Percentiles rank a stretch among this genome's conserved stretches.
phyloP scores from a whole-genome alignment of 805 yeast genomes.

The Kurtzmaniella cleridarum region DNA sequence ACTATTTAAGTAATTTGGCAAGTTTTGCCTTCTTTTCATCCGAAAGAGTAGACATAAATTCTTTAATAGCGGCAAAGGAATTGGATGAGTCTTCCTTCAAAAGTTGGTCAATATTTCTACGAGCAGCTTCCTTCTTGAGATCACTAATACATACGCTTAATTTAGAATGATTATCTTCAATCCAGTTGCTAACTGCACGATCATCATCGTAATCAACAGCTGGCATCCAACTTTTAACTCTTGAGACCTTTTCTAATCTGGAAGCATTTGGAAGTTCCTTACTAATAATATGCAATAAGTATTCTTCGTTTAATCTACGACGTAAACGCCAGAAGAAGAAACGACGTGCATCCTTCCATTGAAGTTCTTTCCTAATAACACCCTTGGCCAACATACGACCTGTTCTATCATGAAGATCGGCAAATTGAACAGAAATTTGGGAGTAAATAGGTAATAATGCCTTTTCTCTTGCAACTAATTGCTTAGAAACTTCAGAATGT shows the following conservation, averaged over 20 bases:
- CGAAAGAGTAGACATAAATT: constrained; percentile 27
- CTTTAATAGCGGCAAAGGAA: constrained; percentile 30
- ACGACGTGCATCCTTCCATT: constrained; percentile 86
- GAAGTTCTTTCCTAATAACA: constrained; percentile 75
- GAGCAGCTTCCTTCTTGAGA: constrained; percentile 61
- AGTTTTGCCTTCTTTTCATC: constrained; percentile 29
- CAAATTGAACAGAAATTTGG: constrained; percentile 92
- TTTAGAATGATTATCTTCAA: constrained; percentile 67
- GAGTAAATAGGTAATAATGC: constrained; percentile 79
- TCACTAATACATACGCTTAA: constrained; percentile 57
- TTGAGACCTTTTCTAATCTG: constrained; percentile 78
- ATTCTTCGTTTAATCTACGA: constrained; percentile 91
- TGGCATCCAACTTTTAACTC: constrained; percentile 85
- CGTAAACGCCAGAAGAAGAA: constrained; percentile 98
- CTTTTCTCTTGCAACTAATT: constrained; percentile 75
- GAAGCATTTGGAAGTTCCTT: constrained; percentile 52
- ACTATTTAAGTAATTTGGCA: constrained; percentile 19
- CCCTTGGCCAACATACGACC: constrained; percentile 97
- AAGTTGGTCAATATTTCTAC: constrained; percentile 57
- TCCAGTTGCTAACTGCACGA: constrained; percentile 74
- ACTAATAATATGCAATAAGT: constrained; percentile 68
- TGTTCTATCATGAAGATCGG: constrained; percentile 95
- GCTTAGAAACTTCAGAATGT: constrained; percentile 55
- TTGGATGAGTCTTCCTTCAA: constrained; percentile 27
- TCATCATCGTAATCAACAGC: constrained; percentile 68